Evolutionary conservation across 345 rosid genomes (phyloP).

Genomic region (Draba incana): DNA sequence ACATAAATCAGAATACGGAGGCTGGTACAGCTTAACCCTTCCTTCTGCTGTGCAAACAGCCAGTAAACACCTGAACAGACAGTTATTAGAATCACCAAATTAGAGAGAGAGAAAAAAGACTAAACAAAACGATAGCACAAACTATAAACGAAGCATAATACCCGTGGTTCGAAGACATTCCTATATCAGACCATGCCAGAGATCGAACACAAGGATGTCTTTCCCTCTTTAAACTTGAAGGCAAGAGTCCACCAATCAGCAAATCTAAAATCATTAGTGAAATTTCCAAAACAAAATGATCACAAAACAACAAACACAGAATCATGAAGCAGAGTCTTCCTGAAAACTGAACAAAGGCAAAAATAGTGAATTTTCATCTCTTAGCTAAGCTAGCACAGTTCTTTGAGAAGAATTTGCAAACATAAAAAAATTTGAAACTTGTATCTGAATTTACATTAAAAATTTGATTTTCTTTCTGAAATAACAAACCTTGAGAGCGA

Average conservation of each 20-base stretch:
- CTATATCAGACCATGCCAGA: constrained; percentile 87
- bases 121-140: too few species aligned
- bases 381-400: not conserved
- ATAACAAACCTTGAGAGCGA: constrained; percentile 56
- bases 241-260: constrained; percentile 58
- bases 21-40: constrained; percentile 75
- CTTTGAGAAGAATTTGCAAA: too few species aligned
- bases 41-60: constrained; percentile 89
- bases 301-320: not conserved
- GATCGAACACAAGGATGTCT: constrained; percentile 70
- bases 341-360: constrained; percentile 4
- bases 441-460: not conserved
- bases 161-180: constrained; percentile 90
- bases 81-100: constrained; percentile 16
- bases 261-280: constrained; percentile 53
- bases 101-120: not conserved
- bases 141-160: constrained; percentile 39
- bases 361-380: not conserved
- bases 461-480: not conserved
- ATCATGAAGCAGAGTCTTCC: not conserved
- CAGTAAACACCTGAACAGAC: constrained; percentile 69
- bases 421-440: not conserved
- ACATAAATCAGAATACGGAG: constrained; percentile 78
- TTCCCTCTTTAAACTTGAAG: constrained; percentile 69
- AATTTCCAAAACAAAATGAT: constrained; percentile 5